Evolutionary conservation across 345 rosid genomes (phyloP).

Genomic region (Sapria himalayana): DNA sequence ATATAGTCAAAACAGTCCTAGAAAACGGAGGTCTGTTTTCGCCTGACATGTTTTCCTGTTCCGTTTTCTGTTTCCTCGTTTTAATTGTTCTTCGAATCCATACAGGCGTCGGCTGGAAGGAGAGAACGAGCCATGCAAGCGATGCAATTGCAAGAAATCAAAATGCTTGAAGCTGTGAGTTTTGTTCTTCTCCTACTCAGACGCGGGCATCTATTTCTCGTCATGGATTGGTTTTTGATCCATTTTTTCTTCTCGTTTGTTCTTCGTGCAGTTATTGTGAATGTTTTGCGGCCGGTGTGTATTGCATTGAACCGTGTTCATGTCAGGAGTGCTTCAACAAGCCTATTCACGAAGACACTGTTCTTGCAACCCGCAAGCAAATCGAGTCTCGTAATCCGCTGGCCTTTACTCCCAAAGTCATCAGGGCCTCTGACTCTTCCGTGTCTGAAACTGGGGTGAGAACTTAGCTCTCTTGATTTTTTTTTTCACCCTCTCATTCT

Average conservation of each 20-base stretch:
- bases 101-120: constrained; percentile 57
- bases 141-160: constrained; percentile 91
- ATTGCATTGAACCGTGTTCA: constrained; percentile 82
- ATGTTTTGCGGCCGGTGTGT: constrained; percentile 97
- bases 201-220: neutral
- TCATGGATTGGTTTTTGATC: neutral
- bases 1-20: constrained; percentile 46
- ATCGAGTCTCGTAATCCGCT: constrained; percentile 93
- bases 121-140: constrained; percentile 59
- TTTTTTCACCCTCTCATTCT: neutral
- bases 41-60: neutral
- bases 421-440: constrained; percentile 38
- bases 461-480: neutral
- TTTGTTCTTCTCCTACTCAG: constrained; percentile 1
- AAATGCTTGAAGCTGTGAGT: constrained; percentile 98
- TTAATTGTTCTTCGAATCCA: constrained; percentile 6
- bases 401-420: constrained; percentile 98
- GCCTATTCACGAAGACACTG: constrained; percentile 80
- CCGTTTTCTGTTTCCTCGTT: neutral
- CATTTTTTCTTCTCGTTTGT: neutral
- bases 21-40: constrained; percentile 45
- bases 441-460: constrained; percentile 42
- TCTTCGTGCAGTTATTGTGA: constrained; percentile 67
- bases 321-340: constrained; percentile 93
- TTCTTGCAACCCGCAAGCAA: constrained; percentile 85